Conservation (phyloP, 257 asterid genomes). For the Verbascum thapsus region DNA sequence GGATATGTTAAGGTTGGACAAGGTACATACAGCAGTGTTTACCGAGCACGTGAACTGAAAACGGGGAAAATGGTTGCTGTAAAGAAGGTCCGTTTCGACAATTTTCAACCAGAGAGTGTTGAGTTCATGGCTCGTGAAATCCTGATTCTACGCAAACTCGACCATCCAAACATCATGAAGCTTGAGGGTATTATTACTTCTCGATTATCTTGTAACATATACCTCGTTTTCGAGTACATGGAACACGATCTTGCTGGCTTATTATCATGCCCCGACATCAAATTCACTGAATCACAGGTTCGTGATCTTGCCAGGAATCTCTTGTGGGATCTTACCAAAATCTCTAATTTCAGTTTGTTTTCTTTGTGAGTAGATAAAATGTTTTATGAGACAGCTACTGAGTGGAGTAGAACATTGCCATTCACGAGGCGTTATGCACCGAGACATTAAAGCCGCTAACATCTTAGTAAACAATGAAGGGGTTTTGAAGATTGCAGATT, state of each 20-base stretch:
- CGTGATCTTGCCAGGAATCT: not conserved
- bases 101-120: conserved; percentile 73
- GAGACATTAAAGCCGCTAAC: conserved; percentile 63
- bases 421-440: conserved; percentile 58
- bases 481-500: conserved; percentile 63
- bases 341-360: conserved; percentile 25
- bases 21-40: conserved; percentile 77
- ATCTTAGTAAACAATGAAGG: conserved; percentile 67
- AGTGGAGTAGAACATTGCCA: conserved; percentile 66
- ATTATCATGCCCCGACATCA: conserved; percentile 61
- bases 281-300: conserved; percentile 70
- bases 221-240: conserved; percentile 74
- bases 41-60: conserved; percentile 59
- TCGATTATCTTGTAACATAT: conserved; percentile 52
- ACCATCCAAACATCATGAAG: conserved; percentile 72
- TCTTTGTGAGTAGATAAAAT: conserved; percentile 52
- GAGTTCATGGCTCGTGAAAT: conserved; percentile 75
- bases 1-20: conserved; percentile 61
- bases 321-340: no score
- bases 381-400: conserved; percentile 62
- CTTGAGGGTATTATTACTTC: conserved; percentile 70
- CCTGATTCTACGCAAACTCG: conserved; percentile 55
- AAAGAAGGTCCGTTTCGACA: conserved; percentile 68
- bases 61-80: conserved; percentile 60
- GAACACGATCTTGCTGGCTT: conserved; percentile 74